These are phyloP conservation scores for Syzygium malaccense DNA, from an alignment of 441 rosid species.

Conservation along the genomic window DNA sequence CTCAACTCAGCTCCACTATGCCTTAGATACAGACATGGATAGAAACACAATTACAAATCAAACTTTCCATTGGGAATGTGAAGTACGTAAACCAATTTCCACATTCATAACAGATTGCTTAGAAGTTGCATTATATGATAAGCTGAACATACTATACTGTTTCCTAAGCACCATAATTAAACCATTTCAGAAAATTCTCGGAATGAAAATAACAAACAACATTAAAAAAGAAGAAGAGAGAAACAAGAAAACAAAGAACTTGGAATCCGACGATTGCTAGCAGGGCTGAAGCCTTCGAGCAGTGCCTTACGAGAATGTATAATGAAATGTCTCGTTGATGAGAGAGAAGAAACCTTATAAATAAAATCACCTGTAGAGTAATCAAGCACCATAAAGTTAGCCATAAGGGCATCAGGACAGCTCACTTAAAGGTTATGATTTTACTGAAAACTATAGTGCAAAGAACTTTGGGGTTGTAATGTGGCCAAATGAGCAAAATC, in stretches of 20 bases:
- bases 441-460: neutral
- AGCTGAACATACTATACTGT: neutral
- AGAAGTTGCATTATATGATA: neutral
- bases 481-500: neutral
- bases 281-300: slow-evolving; percentile 83
- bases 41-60: neutral
- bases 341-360: slow-evolving; percentile 78
- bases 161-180: neutral
- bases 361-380: slow-evolving; percentile 73
- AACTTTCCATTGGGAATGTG: neutral
- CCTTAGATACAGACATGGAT: neutral
- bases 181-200: too few relatives aligned
- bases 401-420: neutral
- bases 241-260: slow-evolving; percentile 18
- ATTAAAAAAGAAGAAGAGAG: too few relatives aligned
- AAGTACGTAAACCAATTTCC: neutral
- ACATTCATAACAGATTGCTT: neutral
- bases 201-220: too few relatives aligned
- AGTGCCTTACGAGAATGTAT: slow-evolving; percentile 93
- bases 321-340: slow-evolving; percentile 89
- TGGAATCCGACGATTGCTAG: slow-evolving; percentile 83
- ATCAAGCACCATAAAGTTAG: neutral
- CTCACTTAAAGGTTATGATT: neutral
- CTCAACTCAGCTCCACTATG: neutral
- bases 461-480: neutral